Evolutionary conservation across 2,329 filamentous ascomycete species (phyloP).

Genomic region (Exophiala alcalophila): DNA sequence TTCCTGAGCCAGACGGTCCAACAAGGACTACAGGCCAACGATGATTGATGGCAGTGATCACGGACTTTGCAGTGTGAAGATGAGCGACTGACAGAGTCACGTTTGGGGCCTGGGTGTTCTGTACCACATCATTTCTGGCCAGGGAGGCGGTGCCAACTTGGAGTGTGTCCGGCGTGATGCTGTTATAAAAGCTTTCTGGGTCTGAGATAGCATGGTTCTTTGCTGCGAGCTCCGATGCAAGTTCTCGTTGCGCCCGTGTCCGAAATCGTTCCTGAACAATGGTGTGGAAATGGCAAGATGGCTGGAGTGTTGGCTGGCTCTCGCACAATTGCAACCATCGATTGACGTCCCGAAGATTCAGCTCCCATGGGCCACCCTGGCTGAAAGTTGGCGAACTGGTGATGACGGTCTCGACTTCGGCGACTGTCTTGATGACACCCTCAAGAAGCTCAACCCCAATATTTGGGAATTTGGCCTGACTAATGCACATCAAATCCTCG

Average conservation of each 20-base stretch:
- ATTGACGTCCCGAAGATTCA: constrained; percentile 86
- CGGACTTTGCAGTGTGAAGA: constrained; percentile 74
- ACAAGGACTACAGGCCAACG: constrained; percentile 87
- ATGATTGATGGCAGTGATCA: constrained; percentile 82
- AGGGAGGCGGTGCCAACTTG: constrained; percentile 79
- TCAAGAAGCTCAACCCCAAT: constrained; percentile 59
- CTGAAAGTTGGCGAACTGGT: constrained; percentile 53
- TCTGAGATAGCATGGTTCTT: neutral
- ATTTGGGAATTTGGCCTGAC: constrained; percentile 68
- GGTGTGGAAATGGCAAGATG: constrained; percentile 75
- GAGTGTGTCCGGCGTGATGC: constrained; percentile 61
- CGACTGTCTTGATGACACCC: constrained; percentile 75
- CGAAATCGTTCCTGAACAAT: constrained; percentile 88
- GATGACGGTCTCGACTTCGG: constrained; percentile 70
- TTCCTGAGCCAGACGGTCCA: constrained; percentile 80
- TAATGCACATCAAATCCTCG: constrained; percentile 79
- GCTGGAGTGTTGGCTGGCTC: constrained; percentile 56
- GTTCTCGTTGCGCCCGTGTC: constrained; percentile 61
- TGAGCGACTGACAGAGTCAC: constrained; percentile 39
- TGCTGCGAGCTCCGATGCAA: constrained; percentile 56
- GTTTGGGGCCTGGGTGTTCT: constrained; percentile 33
- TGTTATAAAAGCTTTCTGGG: constrained; percentile 63
- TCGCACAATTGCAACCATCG: constrained; percentile 74
- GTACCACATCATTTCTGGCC: constrained; percentile 52
- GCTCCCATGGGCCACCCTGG: constrained; percentile 82